Evolutionary conservation across 306 rosid species (phyloP).

Genomic region (Geum urbanum): DNA sequence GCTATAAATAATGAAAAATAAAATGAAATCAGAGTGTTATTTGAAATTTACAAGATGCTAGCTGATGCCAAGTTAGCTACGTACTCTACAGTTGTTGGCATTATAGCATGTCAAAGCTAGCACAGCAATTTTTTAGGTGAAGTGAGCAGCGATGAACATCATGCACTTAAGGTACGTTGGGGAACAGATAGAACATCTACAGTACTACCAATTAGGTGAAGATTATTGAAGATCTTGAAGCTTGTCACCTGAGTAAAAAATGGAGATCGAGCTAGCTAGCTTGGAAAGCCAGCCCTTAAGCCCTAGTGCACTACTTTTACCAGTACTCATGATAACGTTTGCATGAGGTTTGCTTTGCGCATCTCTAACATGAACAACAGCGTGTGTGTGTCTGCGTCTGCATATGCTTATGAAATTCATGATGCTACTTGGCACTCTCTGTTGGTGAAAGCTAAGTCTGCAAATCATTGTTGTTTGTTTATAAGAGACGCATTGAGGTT

Average conservation of each 20-base stretch:
- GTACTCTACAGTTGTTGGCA: neutral
- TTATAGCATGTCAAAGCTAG: neutral
- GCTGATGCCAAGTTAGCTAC: conserved; percentile 1
- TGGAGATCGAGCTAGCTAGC: neutral
- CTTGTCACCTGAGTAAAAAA: conserved; percentile 28
- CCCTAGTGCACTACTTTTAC: neutral
- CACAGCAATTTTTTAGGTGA: neutral
- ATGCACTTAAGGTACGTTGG: neutral
- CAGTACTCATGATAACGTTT: conserved; percentile 14
- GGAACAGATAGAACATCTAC: neutral
- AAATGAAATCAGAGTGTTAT: neutral
- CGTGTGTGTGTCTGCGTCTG: conserved; percentile 17
- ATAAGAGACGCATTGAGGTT: conserved; percentile 6
- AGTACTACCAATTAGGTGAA: neutral
- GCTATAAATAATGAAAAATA: neutral
- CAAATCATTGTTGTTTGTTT: conserved; percentile 17
- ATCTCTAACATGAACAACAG: conserved; percentile 12
- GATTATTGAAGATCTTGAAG: conserved; percentile 8
- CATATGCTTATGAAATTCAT: conserved; percentile 10
- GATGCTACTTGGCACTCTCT: conserved; percentile 27
- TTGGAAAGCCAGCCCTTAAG: neutral
- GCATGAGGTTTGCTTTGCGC: conserved; percentile 16
- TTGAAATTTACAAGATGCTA: neutral
- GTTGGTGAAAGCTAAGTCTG: conserved; percentile 11
- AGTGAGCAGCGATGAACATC: neutral